Percentiles rank a stretch among this genome's conserved stretches.
Conservation (phyloP, 768 basidiomycete species). For the Mycena polygramma region DNA sequence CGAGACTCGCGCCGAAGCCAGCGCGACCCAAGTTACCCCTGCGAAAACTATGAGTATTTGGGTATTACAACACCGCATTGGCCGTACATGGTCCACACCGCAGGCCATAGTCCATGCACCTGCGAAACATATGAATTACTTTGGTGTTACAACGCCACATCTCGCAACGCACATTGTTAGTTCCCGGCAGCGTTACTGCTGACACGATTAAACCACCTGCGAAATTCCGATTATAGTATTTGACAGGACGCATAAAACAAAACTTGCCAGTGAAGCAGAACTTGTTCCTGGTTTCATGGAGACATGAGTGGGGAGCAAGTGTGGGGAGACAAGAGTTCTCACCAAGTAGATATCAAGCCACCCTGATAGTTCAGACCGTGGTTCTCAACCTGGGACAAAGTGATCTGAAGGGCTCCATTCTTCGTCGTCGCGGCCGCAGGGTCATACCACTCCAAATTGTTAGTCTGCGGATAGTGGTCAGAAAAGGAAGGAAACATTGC, state of each 20-base stretch:
- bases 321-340: neutral
- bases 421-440: constrained; percentile 82
- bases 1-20: constrained; percentile 88
- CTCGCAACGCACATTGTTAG: constrained; percentile 58
- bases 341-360: constrained; percentile 60
- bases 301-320: neutral
- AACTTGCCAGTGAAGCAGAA: constrained; percentile 65
- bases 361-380: constrained; percentile 83
- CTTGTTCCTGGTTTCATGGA: constrained; percentile 72
- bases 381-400: constrained; percentile 72
- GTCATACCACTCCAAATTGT: constrained; percentile 91
- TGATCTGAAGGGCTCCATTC: constrained; percentile 82
- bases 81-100: constrained; percentile 86
- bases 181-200: constrained; percentile 78
- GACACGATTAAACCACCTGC: constrained; percentile 86
- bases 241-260: neutral
- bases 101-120: constrained; percentile 78
- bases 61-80: constrained; percentile 55
- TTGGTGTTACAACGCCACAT: too few species aligned
- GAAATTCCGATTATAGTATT: constrained; percentile 57
- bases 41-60: constrained; percentile 17
- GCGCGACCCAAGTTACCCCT: constrained; percentile 60
- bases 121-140: too few species aligned
- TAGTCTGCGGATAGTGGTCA: constrained; percentile 56
- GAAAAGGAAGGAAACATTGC: constrained; percentile 3